A percentile compares a stretch with the other conserved stretches of the same genome.
These are phyloP conservation scores for Adansonia rubrostipa DNA, from an alignment of 441 rosid species.

Conservation along the genomic window DNA sequence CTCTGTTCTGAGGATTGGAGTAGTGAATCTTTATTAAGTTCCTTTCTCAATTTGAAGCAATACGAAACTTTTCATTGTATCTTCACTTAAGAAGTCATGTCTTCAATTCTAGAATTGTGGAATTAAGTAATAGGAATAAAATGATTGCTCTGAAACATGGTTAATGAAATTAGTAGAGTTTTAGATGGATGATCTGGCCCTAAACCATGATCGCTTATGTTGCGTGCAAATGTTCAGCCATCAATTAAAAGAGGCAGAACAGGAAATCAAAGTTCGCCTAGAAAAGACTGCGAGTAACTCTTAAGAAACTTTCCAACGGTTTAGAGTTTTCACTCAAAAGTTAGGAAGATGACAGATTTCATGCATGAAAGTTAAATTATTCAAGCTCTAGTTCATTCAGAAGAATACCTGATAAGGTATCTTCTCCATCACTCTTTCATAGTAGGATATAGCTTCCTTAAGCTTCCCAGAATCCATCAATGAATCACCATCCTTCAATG, in stretches of 20 bases:
- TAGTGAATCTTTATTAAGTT: neutral
- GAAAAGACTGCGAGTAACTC: neutral
- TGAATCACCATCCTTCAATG: conserved; percentile 66
- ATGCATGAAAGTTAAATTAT: neutral
- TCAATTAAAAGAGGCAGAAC: neutral
- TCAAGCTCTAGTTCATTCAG: neutral
- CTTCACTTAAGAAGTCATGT: neutral
- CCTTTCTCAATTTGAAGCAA: neutral
- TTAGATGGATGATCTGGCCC: neutral
- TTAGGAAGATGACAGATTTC: neutral
- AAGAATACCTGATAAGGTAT: conserved; percentile 69
- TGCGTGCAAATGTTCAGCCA: neutral
- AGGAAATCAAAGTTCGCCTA: neutral
- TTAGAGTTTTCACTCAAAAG: neutral
- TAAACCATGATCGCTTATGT: neutral
- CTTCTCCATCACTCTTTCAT: conserved; percentile 66
- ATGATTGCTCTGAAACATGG: neutral
- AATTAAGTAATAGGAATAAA: neutral
- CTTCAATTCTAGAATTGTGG: neutral
- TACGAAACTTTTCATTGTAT: neutral
- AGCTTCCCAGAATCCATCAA: conserved; percentile 85
- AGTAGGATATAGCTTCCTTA: conserved; percentile 70
- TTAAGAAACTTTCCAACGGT: neutral
- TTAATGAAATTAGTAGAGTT: neutral
- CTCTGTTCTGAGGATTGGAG: neutral